Percentiles rank a stretch among this genome's conserved stretches.
These are phyloP conservation scores for Aspergillus clavatus DNA, from an alignment of 2,329 filamentous ascomycete species.

Conservation along the genomic window DNA sequence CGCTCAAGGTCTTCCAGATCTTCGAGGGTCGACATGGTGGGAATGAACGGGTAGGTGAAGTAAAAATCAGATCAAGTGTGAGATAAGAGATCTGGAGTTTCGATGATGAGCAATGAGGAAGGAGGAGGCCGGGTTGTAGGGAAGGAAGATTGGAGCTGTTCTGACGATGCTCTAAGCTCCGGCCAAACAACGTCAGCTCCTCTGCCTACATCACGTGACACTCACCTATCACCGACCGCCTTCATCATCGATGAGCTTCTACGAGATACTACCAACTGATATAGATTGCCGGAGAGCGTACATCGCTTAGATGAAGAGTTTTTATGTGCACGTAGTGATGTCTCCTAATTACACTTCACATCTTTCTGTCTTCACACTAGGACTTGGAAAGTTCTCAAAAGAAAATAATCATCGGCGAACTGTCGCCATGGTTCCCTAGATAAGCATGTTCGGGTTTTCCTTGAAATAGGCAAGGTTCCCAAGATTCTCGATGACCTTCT, in stretches of 20 bases:
- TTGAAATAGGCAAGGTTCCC: constrained; percentile 14
- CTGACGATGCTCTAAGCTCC: constrained; percentile 26
- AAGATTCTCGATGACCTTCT: constrained; percentile 30
- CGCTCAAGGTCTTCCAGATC: constrained; percentile 86
- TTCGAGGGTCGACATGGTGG: constrained; percentile 78
- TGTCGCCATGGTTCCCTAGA: constrained; percentile 4
- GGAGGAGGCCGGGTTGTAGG: not conserved
- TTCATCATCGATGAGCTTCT: not conserved
- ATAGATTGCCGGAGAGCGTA: too few species aligned
- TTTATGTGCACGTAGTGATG: not conserved
- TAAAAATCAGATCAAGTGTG: not conserved
- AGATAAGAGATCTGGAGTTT: not conserved
- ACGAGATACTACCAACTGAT: not conserved
- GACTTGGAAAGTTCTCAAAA: not conserved
- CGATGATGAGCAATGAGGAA: constrained; percentile 1
- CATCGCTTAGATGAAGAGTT: not conserved
- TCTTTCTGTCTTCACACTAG: not conserved
- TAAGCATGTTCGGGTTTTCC: constrained; percentile 11
- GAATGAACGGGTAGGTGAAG: not conserved
- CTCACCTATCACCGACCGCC: constrained; percentile 10
- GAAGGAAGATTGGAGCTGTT: constrained; percentile 11
- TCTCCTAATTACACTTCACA: not conserved
- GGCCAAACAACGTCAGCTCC: constrained; percentile 34
- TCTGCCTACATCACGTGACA: constrained; percentile 27
- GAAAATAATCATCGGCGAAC: not conserved